These are phyloP conservation scores for Nepenthes mirabilis DNA, from an alignment of 148 eudicot species.

Conservation along the genomic window DNA sequence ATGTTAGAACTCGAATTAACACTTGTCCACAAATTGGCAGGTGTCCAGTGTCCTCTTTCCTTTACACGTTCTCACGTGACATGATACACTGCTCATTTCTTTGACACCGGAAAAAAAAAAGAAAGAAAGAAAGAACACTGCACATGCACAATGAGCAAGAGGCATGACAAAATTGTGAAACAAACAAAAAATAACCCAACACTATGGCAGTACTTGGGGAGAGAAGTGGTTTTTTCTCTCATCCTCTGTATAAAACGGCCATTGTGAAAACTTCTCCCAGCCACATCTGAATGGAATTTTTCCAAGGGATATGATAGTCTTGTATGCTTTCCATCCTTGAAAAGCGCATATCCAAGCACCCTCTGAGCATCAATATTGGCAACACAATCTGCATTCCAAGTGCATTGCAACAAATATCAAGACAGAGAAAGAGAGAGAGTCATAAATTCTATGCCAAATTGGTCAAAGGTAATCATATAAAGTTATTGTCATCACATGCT, in stretches of 20 bases:
- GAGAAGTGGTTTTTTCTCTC: conserved; percentile 56
- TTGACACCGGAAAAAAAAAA: too few species aligned
- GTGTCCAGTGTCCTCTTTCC: too few species aligned
- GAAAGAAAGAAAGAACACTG: too few species aligned
- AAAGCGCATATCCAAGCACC: conserved; percentile 61
- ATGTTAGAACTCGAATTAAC: too few species aligned
- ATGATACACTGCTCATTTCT: too few species aligned
- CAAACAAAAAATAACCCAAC: not conserved
- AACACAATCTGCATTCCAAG: conserved; percentile 37
- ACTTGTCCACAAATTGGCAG: too few species aligned
- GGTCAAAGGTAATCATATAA: not conserved
- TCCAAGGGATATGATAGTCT: conserved; percentile 60
- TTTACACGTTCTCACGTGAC: too few species aligned
- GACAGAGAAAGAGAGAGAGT: too few species aligned
- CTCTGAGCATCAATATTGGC: conserved; percentile 59
- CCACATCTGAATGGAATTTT: conserved; percentile 36
- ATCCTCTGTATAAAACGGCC: conserved; percentile 72
- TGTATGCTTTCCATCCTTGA: conserved; percentile 48
- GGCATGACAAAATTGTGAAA: conserved; percentile 1
- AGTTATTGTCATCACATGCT: not conserved
- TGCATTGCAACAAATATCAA: not conserved
- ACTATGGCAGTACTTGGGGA: conserved; percentile 37
- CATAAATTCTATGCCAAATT: too few species aligned
- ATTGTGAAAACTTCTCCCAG: conserved; percentile 79
- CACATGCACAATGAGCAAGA: too few species aligned